Base-by-base conservation (phyloP, 1,284 basidiomycete species). In the Anthracocystis setariae region DNA sequence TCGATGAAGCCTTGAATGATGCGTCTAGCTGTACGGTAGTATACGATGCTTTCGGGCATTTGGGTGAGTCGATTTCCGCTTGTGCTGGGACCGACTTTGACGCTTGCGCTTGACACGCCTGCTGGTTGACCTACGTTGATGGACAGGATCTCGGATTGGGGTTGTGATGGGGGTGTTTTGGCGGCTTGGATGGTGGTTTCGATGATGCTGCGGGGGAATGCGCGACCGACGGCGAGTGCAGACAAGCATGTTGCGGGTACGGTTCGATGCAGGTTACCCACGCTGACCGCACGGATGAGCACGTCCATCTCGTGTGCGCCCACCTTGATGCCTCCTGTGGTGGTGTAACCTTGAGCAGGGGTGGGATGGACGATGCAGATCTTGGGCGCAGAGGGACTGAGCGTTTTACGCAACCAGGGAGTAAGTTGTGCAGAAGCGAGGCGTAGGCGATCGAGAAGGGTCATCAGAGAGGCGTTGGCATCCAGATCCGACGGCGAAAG, bases 111-210 rank as follows among this genome's bases (percentile, higher is more conserved):
- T 2, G 78, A 72, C 2, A 76, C 58, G 5, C 81, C 81, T 0
- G 80, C 79, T 17, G 80, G 79, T 38, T 82, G 81, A 20, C 80
- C 81, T 0, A 82, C 77, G 7, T 62, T 68, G 12, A 82, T 61
- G 8, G 67, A 68, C 18, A 59, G 17, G 24, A 77, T 53, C 13
- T n/a, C 39, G 1, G 12, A 35, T 13, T 40, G 20, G n/a, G n/a
- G n/a, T n/a, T n/a, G n/a, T n/a, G n/a, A n/a, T n/a, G n/a, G n/a
- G n/a, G n/a, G n/a, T n/a, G n/a, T n/a, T 23, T 38, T n/a, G 12
- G 62, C 21, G 0, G 42, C 46, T 43, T 51, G 54, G 4, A 61
- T 37, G 2, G 75, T 54, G 33, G 57, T 39, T 23, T 63, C 55
- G 24, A 80, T 70, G 0, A 63, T 65, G n/a, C 77, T 73, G 5